Conservation (phyloP, 2,329 filamentous ascomycete species). For the Berkeleyomyces rouxiae region DNA sequence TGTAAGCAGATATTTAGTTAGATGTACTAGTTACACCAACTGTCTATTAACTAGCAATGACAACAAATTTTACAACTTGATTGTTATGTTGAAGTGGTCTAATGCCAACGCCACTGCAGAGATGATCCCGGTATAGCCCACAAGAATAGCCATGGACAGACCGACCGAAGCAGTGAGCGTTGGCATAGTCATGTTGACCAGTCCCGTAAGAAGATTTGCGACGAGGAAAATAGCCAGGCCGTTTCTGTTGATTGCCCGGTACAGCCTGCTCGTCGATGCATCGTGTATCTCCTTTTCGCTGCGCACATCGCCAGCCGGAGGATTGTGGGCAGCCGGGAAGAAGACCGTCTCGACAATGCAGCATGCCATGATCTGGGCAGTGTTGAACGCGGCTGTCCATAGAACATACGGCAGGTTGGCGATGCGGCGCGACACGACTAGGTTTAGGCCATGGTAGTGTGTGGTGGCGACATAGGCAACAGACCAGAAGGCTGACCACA, state of each 20-base stretch:
- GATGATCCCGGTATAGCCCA: conserved; percentile 52
- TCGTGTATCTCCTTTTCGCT: conserved; percentile 45
- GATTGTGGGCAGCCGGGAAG: conserved; percentile 37
- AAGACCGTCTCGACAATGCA: conserved; percentile 60
- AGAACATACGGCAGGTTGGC: conserved; percentile 89
- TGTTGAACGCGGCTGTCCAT: conserved; percentile 88
- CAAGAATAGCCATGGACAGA: conserved; percentile 55
- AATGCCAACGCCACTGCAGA: conserved; percentile 51
- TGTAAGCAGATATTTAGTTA: not conserved
- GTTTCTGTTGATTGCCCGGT: conserved; percentile 76
- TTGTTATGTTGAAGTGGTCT: conserved; percentile 48
- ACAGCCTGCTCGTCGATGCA: conserved; percentile 61
- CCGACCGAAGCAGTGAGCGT: conserved; percentile 56
- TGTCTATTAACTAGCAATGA: too few relatives aligned
- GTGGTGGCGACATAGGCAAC: conserved; percentile 54
- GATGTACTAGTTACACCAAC: too few relatives aligned
- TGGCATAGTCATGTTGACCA: conserved; percentile 73
- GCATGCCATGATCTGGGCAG: conserved; percentile 62
- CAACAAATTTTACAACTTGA: conserved; percentile 41
- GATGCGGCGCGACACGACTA: conserved; percentile 70
- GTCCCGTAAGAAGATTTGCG: conserved; percentile 76
- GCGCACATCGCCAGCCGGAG: conserved; percentile 19
- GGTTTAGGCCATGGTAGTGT: conserved; percentile 51
- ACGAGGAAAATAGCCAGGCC: conserved; percentile 71
- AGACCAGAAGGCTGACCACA: conserved; percentile 52